Evolutionary conservation across 345 rosid species (phyloP).

Genomic region (Mangifera indica): DNA sequence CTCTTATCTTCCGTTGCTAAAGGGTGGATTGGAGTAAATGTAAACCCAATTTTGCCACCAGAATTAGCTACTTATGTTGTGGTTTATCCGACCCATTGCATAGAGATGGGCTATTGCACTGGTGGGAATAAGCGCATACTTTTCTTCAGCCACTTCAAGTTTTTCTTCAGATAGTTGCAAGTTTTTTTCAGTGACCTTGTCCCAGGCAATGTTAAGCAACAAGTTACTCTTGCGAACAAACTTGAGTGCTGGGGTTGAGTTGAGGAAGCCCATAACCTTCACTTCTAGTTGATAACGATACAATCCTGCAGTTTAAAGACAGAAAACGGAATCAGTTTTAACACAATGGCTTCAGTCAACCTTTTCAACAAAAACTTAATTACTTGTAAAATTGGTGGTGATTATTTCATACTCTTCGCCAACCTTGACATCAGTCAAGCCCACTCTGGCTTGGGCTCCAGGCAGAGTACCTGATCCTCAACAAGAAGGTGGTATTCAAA

Average conservation of each 20-base stretch:
- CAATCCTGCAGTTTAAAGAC: slow-evolving; percentile 48
- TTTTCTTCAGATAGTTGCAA: slow-evolving; percentile 72
- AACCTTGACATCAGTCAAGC: slow-evolving; percentile 64
- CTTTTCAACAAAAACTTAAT: not conserved
- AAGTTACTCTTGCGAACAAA: slow-evolving; percentile 78
- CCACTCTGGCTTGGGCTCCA: slow-evolving; percentile 54
- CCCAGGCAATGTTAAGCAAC: slow-evolving; percentile 74
- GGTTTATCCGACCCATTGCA: too few species aligned
- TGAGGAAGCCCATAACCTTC: slow-evolving; percentile 68
- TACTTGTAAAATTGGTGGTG: slow-evolving; percentile 87
- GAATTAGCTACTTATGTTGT: too few species aligned
- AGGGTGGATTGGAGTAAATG: too few species aligned
- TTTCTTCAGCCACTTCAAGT: slow-evolving; percentile 72
- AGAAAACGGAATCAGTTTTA: not conserved
- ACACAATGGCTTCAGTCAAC: too few species aligned
- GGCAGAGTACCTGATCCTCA: slow-evolving; percentile 18
- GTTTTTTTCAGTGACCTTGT: slow-evolving; percentile 89
- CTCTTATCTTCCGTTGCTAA: slow-evolving; percentile 30
- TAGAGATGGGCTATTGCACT: too few species aligned
- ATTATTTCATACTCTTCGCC: slow-evolving; percentile 91
- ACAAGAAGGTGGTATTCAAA: slow-evolving; percentile 75
- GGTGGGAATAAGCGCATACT: too few species aligned
- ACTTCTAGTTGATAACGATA: slow-evolving; percentile 91
- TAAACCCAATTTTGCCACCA: too few species aligned
- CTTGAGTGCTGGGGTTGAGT: slow-evolving; percentile 77